A percentile compares a stretch with the other conserved stretches of the same genome.
These are phyloP conservation scores for Lentinula novae-zelandiae DNA, from an alignment of 1,284 basidiomycete species.

Conservation along the genomic window DNA sequence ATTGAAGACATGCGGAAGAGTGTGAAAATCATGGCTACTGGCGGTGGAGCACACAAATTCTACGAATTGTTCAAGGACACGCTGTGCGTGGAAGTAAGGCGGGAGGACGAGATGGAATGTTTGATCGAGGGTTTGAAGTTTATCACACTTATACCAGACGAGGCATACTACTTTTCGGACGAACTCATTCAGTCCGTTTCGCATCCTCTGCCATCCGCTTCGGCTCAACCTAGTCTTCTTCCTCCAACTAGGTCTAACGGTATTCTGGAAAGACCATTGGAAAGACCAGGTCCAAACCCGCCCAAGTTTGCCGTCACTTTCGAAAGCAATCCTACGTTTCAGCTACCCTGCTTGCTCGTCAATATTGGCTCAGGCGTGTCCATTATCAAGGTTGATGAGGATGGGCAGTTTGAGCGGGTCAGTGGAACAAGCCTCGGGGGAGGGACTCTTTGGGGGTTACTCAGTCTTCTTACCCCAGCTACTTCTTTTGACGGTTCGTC, in stretches of 20 bases:
- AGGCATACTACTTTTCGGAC: constrained; percentile 99
- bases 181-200: constrained; percentile 89
- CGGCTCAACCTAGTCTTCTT: constrained; percentile 3
- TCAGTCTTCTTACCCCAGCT: constrained; percentile 95
- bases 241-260: constrained; percentile 13
- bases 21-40: constrained; percentile 98
- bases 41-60: constrained; percentile 95
- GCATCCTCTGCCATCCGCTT: constrained; percentile 42
- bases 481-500: constrained; percentile 89
- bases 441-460: constrained; percentile 98
- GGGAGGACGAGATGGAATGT: constrained; percentile 99
- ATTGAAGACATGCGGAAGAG: constrained; percentile 89
- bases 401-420: constrained; percentile 94
- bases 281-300: constrained; percentile 89
- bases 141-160: constrained; percentile 94
- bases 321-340: constrained; percentile 74
- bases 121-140: constrained; percentile 97
- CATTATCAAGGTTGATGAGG: constrained; percentile 95
- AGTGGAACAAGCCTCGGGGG: constrained; percentile 97
- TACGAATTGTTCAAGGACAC: constrained; percentile 78
- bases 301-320: constrained; percentile 90
- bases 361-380: constrained; percentile 99
- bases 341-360: constrained; percentile 94
- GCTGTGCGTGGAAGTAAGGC: constrained; percentile 80
- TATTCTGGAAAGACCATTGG: constrained; percentile 82